Conservation (phyloP, 768 basidiomycete genomes). For the Trametes coccinea region DNA sequence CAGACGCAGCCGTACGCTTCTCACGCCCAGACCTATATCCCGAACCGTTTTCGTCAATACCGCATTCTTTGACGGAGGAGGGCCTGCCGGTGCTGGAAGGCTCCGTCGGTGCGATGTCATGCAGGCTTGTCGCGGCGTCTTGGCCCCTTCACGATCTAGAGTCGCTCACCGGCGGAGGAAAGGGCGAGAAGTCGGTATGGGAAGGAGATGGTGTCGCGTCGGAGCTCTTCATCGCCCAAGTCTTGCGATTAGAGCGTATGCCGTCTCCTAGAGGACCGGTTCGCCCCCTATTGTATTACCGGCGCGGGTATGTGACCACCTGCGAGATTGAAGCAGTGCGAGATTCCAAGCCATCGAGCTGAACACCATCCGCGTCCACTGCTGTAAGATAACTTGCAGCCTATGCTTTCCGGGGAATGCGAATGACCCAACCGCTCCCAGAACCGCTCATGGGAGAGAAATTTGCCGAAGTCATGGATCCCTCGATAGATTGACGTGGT, state of each 20-base stretch:
- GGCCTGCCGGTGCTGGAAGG: conserved; percentile 61
- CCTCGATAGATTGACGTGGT: background rate
- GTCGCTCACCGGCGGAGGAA: conserved; percentile 33
- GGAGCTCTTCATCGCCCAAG: conserved; percentile 82
- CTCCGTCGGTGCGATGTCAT: conserved; percentile 71
- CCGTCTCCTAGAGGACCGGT: conserved; percentile 24
- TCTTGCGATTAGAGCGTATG: conserved; percentile 58
- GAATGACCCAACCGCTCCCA: too few species aligned
- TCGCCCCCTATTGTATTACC: conserved; percentile 65
- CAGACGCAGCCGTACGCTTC: conserved; percentile 62
- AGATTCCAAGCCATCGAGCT: conserved; percentile 7
- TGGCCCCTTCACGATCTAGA: conserved; percentile 62
- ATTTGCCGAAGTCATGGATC: too few species aligned
- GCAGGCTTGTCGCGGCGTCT: conserved; percentile 60
- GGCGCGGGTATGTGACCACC: conserved; percentile 54
- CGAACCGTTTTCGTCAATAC: conserved; percentile 50
- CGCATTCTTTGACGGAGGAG: conserved; percentile 46
- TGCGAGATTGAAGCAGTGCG: conserved; percentile 10
- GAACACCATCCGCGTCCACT: background rate
- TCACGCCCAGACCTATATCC: conserved; percentile 72
- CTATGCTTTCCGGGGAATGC: too few species aligned
- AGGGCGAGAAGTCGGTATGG: conserved; percentile 23
- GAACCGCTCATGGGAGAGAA: too few species aligned
- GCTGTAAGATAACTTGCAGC: too few species aligned
- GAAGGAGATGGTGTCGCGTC: conserved; percentile 44